Evolutionary conservation across 1,284 basidiomycete species (phyloP), one percentile per base, ranked within the genome.

Genomic region (Leccinum glutinopallens): DNA sequence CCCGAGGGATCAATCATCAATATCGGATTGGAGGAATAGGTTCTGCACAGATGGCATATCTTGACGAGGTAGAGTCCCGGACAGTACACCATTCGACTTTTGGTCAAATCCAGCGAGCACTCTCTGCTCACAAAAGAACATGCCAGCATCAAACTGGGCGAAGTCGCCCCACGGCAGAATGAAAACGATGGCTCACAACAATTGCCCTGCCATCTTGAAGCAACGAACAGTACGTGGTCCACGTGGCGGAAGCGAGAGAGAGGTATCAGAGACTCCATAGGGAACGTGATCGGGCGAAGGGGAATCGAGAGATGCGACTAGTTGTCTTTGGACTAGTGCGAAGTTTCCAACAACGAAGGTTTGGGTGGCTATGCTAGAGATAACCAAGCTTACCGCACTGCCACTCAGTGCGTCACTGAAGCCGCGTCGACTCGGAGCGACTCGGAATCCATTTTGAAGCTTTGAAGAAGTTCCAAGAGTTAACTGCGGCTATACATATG

Each of bases 1-100:
- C 33, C 8, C 17, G 57, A 35, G 46, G 29, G 6, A n/a, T n/a
- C n/a, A n/a, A n/a, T n/a, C n/a, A 55, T 78, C 71, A 90, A 76
- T 92, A 91, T 68, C 87, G 88, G 62, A 93, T 92, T 17, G 89
- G 82, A 32, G 87, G 87, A 46, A 96, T 83, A 0, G 96, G 96
- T 69, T 98, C 96, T 29, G 96, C 96, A 61, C 87, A 88, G 69
- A 98, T 87, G 35, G 87, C 83, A 81, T 17, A 17, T 99, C 74
- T 98, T 94, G 72, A 99, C 92, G 69, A 99, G 88, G 78, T 98
- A 99, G 58, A 99, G 81, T 1, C 97, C 96, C 92, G 22, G 94
- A 91, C 58, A 98, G 86, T 66, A 97, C 94, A 70, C 97, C 86
- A 76, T 97, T 97, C 54, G 93, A 93, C 77, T 92, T 93, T 78